Base-by-base conservation (phyloP, 1,139 yeast species). In the Debaryomyces sp. region DNA sequence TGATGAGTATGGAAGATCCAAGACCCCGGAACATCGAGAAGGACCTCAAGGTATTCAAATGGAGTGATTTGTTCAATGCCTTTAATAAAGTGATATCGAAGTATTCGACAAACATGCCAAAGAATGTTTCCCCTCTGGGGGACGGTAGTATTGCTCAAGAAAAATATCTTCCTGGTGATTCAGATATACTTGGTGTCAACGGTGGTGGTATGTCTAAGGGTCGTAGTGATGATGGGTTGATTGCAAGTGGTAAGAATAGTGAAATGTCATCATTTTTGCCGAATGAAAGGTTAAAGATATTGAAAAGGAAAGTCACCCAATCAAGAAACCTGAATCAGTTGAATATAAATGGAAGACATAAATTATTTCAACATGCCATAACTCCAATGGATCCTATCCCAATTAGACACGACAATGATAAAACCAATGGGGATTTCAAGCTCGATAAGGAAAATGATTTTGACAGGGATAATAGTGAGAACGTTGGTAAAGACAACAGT, bases 1-100 rank as follows among this genome's bases (percentile, higher is more conserved):
- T 85, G 47, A 86, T 86, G 90, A 68, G 77, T 38, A 85, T 81
- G 73, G 81, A 80, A 33, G 77, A 77, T 46, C 91, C 92, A 2
- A 74, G 85, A 54, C 91, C 91, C 4, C 68, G 91, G 38, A 85
- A 84, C 58, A 86, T 86, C 48, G 90, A 84, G 58, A 86, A 86
- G 61, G 89, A 85, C 60, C 81, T 85, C 53, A 85, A 85, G 60
- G 90, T 85, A 4, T 82, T 85, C 57, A 72, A 73, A 33, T 85
- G 91, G 91, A 58, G 67, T 21, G 75, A 77, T 47, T 66, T 85
- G 33, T 75, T 71, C 35, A 71, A 67, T 38, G 91, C 91, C 0
- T 62, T 85, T 45, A 67, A 71, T 37, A 85, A 82, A 58, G 87
- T 85, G n/a, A 72, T 84, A 43, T 73, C 84, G 41, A 85, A 85